Percentiles rank a stretch among this genome's conserved stretches.
phyloP scores from a whole-genome alignment of 163 green algal genomes.

The Prototheca stagnorum region DNA sequence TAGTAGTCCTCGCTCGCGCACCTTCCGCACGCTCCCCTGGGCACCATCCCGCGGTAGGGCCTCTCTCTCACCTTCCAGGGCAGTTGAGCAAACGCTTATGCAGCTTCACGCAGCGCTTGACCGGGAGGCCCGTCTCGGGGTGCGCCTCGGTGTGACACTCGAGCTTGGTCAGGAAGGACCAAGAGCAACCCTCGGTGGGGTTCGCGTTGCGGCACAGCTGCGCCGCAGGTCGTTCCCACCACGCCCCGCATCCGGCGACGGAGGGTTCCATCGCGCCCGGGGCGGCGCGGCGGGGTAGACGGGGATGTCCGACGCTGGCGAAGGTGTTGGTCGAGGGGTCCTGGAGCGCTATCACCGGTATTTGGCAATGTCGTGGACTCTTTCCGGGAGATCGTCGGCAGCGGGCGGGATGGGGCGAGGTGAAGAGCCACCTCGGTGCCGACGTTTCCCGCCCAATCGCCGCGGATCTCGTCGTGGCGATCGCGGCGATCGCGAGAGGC shows the following conservation, averaged over 20 bases:
- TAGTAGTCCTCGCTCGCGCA: no score
- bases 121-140: conserved; percentile 6
- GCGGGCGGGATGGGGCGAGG: no score
- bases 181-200: conserved; percentile 1
- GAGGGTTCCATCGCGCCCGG: conserved; percentile 5
- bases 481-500: no score
- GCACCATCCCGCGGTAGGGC: not conserved
- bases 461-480: no score
- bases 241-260: not conserved
- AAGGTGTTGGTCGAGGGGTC: no score
- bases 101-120: conserved; percentile 17
- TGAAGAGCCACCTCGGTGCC: no score
- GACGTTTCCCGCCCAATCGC: no score
- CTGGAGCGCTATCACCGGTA: not conserved
- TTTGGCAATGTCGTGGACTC: no score
- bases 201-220: conserved; percentile 8
- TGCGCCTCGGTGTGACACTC: conserved; percentile 12
- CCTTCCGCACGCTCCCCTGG: not conserved
- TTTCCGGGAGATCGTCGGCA: no score
- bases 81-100: conserved; percentile 11
- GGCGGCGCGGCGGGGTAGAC: no score
- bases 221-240: conserved; percentile 8
- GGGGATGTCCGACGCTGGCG: no score
- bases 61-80: conserved; percentile 10
- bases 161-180: conserved; percentile 1